A percentile compares a stretch with the other conserved stretches of the same genome.
phyloP scores from a whole-genome alignment of 2,329 filamentous ascomycete genomes.

The Diaporthe citri region DNA sequence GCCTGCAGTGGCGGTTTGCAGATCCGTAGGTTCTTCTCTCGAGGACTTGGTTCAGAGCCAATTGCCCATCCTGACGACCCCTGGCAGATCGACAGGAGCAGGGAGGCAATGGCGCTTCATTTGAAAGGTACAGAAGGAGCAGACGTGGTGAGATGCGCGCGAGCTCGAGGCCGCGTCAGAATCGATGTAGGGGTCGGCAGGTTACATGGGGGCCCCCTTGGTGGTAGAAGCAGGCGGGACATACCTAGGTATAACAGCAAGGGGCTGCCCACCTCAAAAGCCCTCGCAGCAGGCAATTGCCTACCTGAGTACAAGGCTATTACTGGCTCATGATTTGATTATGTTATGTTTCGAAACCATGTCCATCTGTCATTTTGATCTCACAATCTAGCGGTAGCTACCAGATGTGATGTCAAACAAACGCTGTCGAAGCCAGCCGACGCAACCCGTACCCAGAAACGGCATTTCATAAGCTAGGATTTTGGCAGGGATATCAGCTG shows the following conservation, averaged over 20 bases:
- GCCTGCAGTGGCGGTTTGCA: constrained; percentile 18
- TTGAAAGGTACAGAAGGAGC: background rate
- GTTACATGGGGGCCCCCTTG: constrained; percentile 2
- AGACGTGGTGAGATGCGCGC: constrained; percentile 2
- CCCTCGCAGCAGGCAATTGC: background rate
- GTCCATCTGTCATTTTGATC: background rate
- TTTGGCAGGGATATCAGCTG: constrained; percentile 57
- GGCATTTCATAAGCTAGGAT: constrained; percentile 35
- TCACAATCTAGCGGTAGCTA: background rate
- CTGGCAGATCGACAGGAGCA: constrained; percentile 28
- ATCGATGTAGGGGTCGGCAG: constrained; percentile 7
- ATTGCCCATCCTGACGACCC: constrained; percentile 33
- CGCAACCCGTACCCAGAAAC: rapidly evolving
- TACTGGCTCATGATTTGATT: background rate
- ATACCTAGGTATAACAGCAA: background rate
- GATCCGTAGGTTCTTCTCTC: constrained; percentile 32
- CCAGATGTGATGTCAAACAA: background rate
- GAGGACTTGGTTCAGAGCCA: constrained; percentile 31
- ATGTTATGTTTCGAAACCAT: background rate
- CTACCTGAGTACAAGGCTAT: too few relatives aligned
- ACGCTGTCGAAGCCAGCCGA: too few relatives aligned
- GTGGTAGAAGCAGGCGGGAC: background rate
- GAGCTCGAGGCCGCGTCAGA: constrained; percentile 8
- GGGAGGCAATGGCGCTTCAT: constrained; percentile 14
- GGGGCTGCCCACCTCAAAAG: background rate